phyloP scores from a whole-genome alignment of 371 early-diverging fungal species.

The Apophysomyces elegans region DNA sequence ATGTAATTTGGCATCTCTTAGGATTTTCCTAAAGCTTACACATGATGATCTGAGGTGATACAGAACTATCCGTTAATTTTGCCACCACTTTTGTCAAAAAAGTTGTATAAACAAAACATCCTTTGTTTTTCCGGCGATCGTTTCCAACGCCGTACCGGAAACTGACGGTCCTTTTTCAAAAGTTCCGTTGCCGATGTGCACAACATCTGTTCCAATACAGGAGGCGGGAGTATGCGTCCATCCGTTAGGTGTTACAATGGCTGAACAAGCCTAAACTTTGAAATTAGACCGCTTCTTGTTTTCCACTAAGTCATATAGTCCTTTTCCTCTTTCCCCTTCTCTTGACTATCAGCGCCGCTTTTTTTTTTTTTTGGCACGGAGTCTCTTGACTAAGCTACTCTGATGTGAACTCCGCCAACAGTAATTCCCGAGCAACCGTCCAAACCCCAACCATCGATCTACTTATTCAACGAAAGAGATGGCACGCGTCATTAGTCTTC shows the following conservation, averaged over 20 bases:
- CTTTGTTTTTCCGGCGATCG: slow-evolving; percentile 1
- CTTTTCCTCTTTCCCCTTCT: neutral
- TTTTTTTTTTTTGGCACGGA: neutral
- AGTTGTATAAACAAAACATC: slow-evolving; percentile 2
- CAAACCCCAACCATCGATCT: slow-evolving; percentile 2
- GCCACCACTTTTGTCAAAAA: neutral
- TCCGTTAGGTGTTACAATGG: too few species aligned
- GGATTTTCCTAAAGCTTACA: neutral
- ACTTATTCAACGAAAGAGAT: too few species aligned
- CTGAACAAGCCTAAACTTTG: neutral
- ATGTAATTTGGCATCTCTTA: neutral
- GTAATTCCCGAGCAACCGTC: neutral
- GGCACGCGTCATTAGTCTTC: too few species aligned
- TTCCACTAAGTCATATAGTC: too few species aligned
- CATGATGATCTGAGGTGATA: neutral
- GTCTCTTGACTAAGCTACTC: neutral
- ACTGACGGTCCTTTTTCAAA: neutral
- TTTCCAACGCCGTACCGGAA: neutral
- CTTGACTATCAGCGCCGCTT: neutral
- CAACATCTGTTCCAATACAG: too few species aligned
- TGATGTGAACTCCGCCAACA: neutral
- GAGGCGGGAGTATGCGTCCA: too few species aligned
- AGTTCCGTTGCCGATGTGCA: neutral
- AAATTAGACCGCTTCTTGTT: neutral
- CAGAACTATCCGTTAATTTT: neutral